A percentile compares a stretch with the other conserved stretches of the same genome.
Conservation (phyloP, 306 rosid genomes). For the Trifolium repens region DNA sequence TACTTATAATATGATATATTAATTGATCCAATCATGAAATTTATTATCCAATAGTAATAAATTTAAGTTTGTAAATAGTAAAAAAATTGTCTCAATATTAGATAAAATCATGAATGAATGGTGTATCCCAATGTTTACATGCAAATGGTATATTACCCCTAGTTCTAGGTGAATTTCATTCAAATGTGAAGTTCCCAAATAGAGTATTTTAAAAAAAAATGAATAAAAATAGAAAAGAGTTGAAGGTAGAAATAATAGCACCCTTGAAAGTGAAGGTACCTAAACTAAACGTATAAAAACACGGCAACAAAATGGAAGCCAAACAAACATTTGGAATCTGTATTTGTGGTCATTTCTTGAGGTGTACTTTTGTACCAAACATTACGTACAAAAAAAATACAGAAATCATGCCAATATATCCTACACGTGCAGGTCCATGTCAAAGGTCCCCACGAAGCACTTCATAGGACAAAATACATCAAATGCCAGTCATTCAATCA, state of each 20-base stretch:
- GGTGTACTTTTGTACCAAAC: neutral
- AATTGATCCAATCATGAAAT: too few species aligned
- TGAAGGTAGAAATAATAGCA: too few species aligned
- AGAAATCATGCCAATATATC: neutral
- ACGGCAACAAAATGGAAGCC: neutral
- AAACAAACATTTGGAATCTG: neutral
- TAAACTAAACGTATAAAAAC: neutral
- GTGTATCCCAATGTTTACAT: too few species aligned
- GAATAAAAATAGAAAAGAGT: too few species aligned
- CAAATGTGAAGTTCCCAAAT: neutral
- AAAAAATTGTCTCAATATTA: too few species aligned
- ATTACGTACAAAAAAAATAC: neutral
- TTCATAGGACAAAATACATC: neutral
- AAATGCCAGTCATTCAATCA: neutral
- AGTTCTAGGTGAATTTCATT: too few species aligned
- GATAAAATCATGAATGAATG: too few species aligned
- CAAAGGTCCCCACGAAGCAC: neutral
- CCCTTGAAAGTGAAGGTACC: neutral
- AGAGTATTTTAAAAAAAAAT: neutral
- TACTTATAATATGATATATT: too few species aligned
- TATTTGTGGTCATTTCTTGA: neutral
- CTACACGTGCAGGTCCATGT: neutral
- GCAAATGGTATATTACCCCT: too few species aligned
- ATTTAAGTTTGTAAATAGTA: too few species aligned
- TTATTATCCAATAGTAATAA: too few species aligned